Evolutionary conservation across 192 early-diverging fungal genomes (phyloP).

Genomic region (Backusella australiensis): DNA sequence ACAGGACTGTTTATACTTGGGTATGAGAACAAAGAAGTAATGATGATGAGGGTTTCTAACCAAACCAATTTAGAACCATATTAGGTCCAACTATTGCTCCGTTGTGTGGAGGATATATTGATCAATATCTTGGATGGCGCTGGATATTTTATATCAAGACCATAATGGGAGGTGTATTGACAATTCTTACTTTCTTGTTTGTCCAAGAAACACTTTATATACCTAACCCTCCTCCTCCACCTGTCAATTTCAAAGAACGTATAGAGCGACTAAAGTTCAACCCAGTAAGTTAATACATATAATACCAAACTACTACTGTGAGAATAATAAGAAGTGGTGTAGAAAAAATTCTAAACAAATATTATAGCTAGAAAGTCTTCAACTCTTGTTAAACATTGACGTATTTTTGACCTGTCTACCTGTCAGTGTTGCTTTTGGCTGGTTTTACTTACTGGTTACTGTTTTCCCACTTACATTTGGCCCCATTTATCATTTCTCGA

Average conservation of each 20-base stretch:
- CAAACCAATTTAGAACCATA: constrained; percentile 19
- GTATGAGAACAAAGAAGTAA: constrained; percentile 8
- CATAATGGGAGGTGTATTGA: constrained; percentile 51
- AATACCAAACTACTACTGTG: not conserved
- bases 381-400: constrained; percentile 15
- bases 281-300: constrained; percentile 10
- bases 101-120: constrained; percentile 37
- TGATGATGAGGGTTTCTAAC: not conserved
- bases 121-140: constrained; percentile 33
- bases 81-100: constrained; percentile 40
- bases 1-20: constrained; percentile 28
- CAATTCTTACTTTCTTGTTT: constrained; percentile 47
- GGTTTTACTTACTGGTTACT: constrained; percentile 48
- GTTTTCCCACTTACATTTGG: constrained; percentile 43
- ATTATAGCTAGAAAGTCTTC: constrained; percentile 19
- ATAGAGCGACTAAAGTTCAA: constrained; percentile 22
- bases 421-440: constrained; percentile 47
- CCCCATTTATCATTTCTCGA: constrained; percentile 38
- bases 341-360: not conserved
- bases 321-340: too few species aligned
- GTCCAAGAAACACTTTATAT: constrained; percentile 55
- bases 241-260: constrained; percentile 8
- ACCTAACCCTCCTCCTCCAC: constrained; percentile 2
- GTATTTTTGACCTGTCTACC: constrained; percentile 22
- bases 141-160: constrained; percentile 58